Base-by-base conservation (phyloP, 1,139 yeast genomes). In the Scheffersomyces titani region DNA sequence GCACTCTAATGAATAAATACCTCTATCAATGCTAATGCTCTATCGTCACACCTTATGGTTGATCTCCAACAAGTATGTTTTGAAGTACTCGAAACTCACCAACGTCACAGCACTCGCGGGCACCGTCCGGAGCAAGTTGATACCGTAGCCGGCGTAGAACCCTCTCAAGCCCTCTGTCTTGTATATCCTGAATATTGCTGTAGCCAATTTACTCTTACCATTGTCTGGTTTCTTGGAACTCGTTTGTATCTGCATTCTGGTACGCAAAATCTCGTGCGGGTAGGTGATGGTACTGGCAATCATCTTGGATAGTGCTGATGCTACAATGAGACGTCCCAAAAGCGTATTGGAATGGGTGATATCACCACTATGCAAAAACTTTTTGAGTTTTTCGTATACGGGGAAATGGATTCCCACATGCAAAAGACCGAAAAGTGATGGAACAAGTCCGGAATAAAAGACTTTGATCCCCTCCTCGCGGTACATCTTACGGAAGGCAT, bases 401-500 rank as follows among this genome's bases (percentile, higher is more conserved):
- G 99, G 99, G 80, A 94, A 94, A 74, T 94, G 99, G 54, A 94
- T 90, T 0, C 98, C 99, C 48, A 94, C 99, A 72, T 94, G 99
- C 47, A 90, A 79, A 49, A 94, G 79, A 0, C 99, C 99, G 65
- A 94, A 86, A 58, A 93, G 78, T 0, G 98, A 93, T 1, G 99
- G 98, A 7, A 92, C 84, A 48, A 94, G 78, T 1, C 99, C 99
- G 51, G 96, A 85, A 72, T 94, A 94, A 65, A 94, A 92, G n/a
- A 92, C 93, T 51, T 77, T 69, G 1, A 89, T 19, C 1, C 99
- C 99, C 71, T 94, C 99, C 58, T 85, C 83, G 56, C 72, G 72
- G 69, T 87, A 89, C 91, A 94, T 94, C 61, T 85, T 87, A 51
- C 71, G 72, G 66, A 93, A 90, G 0, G 98, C 98, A 71, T 94